Evolutionary conservation across 2,329 filamentous ascomycete species (phyloP).

Genomic region (Talaromyces sp.): DNA sequence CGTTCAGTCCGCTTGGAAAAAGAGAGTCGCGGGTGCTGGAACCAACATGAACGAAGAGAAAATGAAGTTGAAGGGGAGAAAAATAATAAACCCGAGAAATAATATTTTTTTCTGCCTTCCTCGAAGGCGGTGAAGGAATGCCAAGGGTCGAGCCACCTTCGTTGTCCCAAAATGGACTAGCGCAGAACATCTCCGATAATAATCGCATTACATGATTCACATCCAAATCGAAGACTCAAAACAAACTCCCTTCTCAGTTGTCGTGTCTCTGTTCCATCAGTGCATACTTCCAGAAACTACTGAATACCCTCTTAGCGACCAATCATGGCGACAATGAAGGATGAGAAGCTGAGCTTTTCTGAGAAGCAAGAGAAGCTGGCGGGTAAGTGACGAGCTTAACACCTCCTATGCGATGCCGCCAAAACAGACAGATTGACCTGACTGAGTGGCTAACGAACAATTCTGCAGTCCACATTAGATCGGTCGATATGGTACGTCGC

Average conservation of each 20-base stretch:
- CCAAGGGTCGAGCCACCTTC: neutral
- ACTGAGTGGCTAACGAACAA: constrained; percentile 20
- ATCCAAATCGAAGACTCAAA: neutral
- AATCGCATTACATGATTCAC: neutral
- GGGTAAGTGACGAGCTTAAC: constrained; percentile 46
- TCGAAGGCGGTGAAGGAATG: constrained; percentile 31
- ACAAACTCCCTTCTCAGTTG: constrained; percentile 3
- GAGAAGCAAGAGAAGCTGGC: constrained; percentile 70
- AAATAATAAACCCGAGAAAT: constrained; percentile 12
- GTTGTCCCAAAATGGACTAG: neutral
- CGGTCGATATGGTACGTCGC: constrained; percentile 83
- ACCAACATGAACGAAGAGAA: constrained; percentile 12
- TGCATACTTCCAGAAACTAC: neutral
- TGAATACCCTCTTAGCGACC: neutral
- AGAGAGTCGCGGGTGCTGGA: neutral
- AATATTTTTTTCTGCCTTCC: constrained; percentile 22
- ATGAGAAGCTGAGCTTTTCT: constrained; percentile 74
- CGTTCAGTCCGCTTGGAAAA: constrained; percentile 14
- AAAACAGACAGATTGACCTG: neutral
- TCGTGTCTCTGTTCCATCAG: neutral
- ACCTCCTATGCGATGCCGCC: neutral
- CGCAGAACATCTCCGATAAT: neutral
- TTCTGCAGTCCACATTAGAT: constrained; percentile 83
- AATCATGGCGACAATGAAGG: constrained; percentile 48
- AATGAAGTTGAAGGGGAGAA: constrained; percentile 16